Percentiles rank a stretch among this genome's conserved stretches.
These are phyloP conservation scores for Nitzschia putrida DNA, from an alignment of 108 stramenopile species.

Conservation along the genomic window DNA sequence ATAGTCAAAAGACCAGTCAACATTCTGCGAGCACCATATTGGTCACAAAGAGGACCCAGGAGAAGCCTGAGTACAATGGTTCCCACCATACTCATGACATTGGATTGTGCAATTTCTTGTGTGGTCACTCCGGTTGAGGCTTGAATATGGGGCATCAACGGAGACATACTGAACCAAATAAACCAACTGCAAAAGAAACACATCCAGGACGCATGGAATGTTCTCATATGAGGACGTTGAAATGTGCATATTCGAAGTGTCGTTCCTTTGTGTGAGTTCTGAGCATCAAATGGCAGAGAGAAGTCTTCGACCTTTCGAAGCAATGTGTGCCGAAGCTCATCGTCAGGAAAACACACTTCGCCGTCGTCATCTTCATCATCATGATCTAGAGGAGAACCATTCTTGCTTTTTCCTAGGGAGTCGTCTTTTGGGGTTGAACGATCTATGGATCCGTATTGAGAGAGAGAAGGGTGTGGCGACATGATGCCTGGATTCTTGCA, in stretches of 20 bases:
- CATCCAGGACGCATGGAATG: conserved; percentile 78
- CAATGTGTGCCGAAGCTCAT: neutral
- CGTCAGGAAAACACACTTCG: neutral
- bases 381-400: neutral
- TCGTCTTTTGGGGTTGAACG: too few relatives aligned
- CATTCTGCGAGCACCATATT: conserved; percentile 12
- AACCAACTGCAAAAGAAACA: conserved; percentile 78
- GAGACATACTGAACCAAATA: conserved; percentile 81
- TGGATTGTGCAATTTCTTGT: conserved; percentile 62
- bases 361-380: neutral
- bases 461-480: too few relatives aligned
- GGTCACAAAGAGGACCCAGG: conserved; percentile 24
- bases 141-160: conserved; percentile 66
- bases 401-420: too few relatives aligned
- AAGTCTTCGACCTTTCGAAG: conserved; percentile 14
- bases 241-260: conserved; percentile 50
- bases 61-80: conserved; percentile 57
- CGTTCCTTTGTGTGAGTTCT: conserved; percentile 60
- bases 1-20: conserved; percentile 48
- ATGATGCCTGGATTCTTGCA: too few relatives aligned
- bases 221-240: conserved; percentile 78
- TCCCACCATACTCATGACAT: conserved; percentile 61
- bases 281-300: conserved; percentile 21
- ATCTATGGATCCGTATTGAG: too few relatives aligned
- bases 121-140: conserved; percentile 46